These are phyloP conservation scores for Pichia sp. DNA, from an alignment of 1,139 yeast genomes.

Conservation along the genomic window DNA sequence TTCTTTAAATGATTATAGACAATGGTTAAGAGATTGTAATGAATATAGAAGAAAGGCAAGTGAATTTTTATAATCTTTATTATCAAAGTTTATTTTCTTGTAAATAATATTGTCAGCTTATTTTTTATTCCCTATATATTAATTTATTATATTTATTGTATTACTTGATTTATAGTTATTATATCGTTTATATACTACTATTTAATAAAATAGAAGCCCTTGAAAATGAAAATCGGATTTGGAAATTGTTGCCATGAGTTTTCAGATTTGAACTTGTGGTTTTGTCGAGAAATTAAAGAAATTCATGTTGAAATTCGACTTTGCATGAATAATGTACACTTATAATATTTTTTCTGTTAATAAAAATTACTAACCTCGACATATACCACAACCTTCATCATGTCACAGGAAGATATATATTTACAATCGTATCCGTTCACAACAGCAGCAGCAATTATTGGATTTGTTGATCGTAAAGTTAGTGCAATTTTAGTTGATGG, in stretches of 20 bases:
- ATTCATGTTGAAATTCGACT: not conserved
- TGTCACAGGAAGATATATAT: slow-evolving; percentile 37
- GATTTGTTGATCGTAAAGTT: slow-evolving; percentile 84
- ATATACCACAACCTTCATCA: not conserved
- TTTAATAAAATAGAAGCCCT: not conserved
- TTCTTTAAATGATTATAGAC: slow-evolving; percentile 77
- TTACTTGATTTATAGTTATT: not conserved
- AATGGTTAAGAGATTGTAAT: slow-evolving; percentile 93
- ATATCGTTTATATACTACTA: not conserved
- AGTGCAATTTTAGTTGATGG: slow-evolving; percentile 89
- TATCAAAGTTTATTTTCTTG: not conserved
- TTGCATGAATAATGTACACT: not conserved
- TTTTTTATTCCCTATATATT: not conserved
- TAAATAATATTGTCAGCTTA: not conserved
- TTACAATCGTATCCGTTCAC: slow-evolving; percentile 80
- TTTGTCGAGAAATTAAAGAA: not conserved
- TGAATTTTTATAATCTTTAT: slow-evolving; percentile 50
- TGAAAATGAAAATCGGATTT: not conserved
- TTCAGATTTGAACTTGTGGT: not conserved
- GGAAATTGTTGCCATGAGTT: not conserved
- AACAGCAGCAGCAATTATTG: slow-evolving; percentile 93
- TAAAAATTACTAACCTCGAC: not conserved
- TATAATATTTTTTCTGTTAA: not conserved
- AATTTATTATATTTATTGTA: not conserved
- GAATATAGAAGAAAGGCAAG: slow-evolving; percentile 81